Evolutionary conservation across 345 rosid genomes (phyloP).

Genomic region (Populus ilicifolia): DNA sequence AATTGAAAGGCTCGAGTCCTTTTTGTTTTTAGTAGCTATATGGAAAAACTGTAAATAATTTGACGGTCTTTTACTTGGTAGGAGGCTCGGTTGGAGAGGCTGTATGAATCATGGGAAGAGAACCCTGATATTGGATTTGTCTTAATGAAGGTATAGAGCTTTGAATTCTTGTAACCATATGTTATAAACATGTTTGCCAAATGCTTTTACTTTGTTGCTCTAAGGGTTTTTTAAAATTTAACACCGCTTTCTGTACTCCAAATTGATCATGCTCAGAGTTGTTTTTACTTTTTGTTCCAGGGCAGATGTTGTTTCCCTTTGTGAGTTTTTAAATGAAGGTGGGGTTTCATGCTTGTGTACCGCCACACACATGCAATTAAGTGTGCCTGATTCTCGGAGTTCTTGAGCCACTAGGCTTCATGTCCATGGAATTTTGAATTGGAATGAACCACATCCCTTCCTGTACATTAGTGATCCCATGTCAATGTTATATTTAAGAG

Average conservation of each 20-base stretch:
- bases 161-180: neutral
- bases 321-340: conserved; percentile 62
- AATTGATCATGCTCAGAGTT: neutral
- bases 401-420: neutral
- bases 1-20: neutral
- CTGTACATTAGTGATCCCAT: neutral
- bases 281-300: conserved; percentile 92
- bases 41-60: neutral
- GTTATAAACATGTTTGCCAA: neutral
- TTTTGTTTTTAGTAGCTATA: neutral
- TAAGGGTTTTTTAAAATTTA: neutral
- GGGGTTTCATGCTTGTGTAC: neutral
- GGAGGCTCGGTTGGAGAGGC: conserved; percentile 68
- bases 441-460: neutral
- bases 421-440: neutral
- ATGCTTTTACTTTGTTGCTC: neutral
- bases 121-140: conserved; percentile 81
- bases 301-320: conserved; percentile 61
- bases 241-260: neutral
- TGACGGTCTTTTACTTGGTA: conserved; percentile 19
- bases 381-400: neutral
- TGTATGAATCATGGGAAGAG: conserved; percentile 95
- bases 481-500: neutral
- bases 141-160: conserved; percentile 63
- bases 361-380: neutral